phyloP scores from a whole-genome alignment of 495 filamentous ascomycete genomes.

The Aspergillus coremiiformis region DNA sequence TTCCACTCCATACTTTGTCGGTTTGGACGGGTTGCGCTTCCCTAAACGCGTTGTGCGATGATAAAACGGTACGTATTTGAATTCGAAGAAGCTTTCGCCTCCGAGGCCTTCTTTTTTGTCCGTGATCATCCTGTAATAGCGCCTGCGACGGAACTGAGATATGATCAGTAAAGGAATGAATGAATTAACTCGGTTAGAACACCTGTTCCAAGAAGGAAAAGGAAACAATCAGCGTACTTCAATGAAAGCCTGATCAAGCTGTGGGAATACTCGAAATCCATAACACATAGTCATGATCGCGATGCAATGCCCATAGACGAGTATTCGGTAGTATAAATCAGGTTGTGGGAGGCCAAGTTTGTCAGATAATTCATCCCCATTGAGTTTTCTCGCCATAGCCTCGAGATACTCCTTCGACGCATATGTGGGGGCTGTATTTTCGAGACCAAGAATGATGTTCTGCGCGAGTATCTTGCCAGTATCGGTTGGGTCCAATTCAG shows the following conservation, averaged over 20 bases:
- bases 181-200: neutral
- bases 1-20: constrained; percentile 23
- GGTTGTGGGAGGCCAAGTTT: constrained; percentile 51
- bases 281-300: constrained; percentile 54
- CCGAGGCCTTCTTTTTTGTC: constrained; percentile 50
- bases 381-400: constrained; percentile 62
- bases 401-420: constrained; percentile 55
- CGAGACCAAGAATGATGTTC: constrained; percentile 64
- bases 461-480: constrained; percentile 57
- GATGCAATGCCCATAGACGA: constrained; percentile 62
- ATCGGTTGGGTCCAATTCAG: constrained; percentile 56
- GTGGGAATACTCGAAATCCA: constrained; percentile 45
- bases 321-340: constrained; percentile 46
- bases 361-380: constrained; percentile 54
- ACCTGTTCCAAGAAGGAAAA: neutral
- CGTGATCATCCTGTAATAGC: constrained; percentile 48
- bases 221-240: constrained; percentile 24
- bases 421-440: constrained; percentile 55
- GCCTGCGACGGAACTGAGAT: constrained; percentile 37
- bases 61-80: constrained; percentile 57
- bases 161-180: neutral
- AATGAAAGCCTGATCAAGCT: constrained; percentile 53
- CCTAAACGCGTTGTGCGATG: constrained; percentile 27
- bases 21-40: constrained; percentile 19
- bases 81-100: constrained; percentile 50